Percentiles rank a stretch among this genome's conserved stretches.
These are phyloP conservation scores for Epichloe brachyelytri DNA, from an alignment of 2,329 filamentous ascomycete genomes.

Conservation along the genomic window DNA sequence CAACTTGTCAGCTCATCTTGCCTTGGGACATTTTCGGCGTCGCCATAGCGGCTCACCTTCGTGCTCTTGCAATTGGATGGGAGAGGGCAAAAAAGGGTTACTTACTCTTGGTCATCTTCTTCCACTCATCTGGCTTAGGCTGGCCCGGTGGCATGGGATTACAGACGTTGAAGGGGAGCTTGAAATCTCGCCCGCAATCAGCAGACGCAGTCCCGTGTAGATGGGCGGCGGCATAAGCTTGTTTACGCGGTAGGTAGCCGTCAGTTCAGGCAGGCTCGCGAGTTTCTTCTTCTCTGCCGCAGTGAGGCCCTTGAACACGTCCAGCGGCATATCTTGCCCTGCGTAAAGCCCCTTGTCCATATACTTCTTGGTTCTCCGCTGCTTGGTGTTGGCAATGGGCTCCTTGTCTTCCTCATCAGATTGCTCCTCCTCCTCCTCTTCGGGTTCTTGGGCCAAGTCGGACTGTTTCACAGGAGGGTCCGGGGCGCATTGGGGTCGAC, in stretches of 20 bases:
- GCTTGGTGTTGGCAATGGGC: constrained; percentile 21
- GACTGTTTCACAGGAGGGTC: constrained; percentile 25
- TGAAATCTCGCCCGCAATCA: constrained; percentile 69
- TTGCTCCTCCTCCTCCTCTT: neutral
- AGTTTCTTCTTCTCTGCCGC: constrained; percentile 38
- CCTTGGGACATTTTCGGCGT: no score
- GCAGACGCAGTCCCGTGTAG: constrained; percentile 57
- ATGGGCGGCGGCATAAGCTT: constrained; percentile 60
- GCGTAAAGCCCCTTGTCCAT: constrained; percentile 74
- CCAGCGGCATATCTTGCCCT: constrained; percentile 52
- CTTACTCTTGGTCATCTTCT: constrained; percentile 77
- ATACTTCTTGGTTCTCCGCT: constrained; percentile 57
- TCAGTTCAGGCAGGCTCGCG: constrained; percentile 32
- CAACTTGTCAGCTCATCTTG: neutral
- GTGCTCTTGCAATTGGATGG: neutral
- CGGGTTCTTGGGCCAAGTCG: constrained; percentile 11
- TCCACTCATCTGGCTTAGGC: constrained; percentile 87
- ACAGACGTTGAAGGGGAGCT: constrained; percentile 81
- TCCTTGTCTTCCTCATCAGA: constrained; percentile 9
- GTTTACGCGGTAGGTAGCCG: constrained; percentile 35
- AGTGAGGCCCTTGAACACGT: constrained; percentile 35
- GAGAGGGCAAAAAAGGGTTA: neutral
- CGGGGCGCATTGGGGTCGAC: constrained; percentile 32
- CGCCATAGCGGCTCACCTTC: neutral
- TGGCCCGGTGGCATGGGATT: constrained; percentile 75